Evolutionary conservation across 75 land plant genomes (phyloP), one percentile per base, ranked within the genome.

Genomic region (Isoetes taiwanensis): DNA sequence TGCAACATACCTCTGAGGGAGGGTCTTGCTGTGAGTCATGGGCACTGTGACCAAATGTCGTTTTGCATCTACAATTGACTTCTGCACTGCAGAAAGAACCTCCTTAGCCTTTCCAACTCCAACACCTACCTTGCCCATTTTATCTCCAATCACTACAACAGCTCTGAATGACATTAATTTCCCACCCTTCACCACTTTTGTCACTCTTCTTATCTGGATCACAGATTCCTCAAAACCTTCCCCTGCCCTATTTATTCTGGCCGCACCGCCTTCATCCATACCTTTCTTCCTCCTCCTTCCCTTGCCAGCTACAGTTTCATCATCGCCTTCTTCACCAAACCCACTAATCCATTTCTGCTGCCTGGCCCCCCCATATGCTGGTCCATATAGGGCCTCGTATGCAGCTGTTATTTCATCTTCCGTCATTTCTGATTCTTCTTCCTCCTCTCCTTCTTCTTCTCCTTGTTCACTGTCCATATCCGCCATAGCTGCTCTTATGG

Each of bases 161-260:
- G 94, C 99, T 59, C 99, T 75, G 59, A 93, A 87, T 6, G 72
- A 72, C 61, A 88, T 39, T 68, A 79, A 80, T 69, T 87, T 88
- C 40, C 99, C 99, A 14, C 99, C 99, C 56, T 93, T 88, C 3
- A 88, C 96, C 43, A 93, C 99, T 64, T 93, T 93, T 2, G 99
- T 93, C 6, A 93, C 96, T 63, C 99, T 75, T 64, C 95, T 72
- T 34, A 93, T 79, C 74, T 93, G 96, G 64, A 93, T 86, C 26
- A 87, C 90, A 17, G 76, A 23, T 77, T 93, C 99, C 43, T 88
- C 96, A 28, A 90, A 78, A 41, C 70, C 78, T 48, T 90, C 99
- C 40, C 48, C 69, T 1, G 50, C 67, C 19, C 63, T 54, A 27
- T 54, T 29, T 1, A 35, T 42, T 28, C 62, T 48, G 23, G 48